Conservation (phyloP, 1,284 basidiomycete species). For the Leccinum ponderosum region DNA sequence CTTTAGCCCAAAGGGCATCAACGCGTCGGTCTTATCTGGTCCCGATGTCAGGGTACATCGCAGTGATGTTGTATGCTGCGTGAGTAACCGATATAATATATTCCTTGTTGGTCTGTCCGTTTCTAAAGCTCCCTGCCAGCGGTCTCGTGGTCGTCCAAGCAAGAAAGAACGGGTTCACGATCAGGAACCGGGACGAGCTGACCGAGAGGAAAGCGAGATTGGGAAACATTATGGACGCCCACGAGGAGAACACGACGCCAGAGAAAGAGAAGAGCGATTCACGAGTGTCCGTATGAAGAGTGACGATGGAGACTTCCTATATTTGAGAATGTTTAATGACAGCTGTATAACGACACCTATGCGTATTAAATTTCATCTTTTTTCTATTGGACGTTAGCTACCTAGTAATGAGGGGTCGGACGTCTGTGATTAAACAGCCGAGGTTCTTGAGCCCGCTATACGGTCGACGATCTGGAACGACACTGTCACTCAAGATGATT, state of each 20-base stretch:
- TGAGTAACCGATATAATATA: conserved; percentile 39
- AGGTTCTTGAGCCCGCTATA: conserved; percentile 72
- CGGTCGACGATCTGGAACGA: conserved; percentile 64
- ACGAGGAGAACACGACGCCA: conserved; percentile 5
- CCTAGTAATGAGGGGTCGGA: conserved; percentile 3
- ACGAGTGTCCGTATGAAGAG: conserved; percentile 7
- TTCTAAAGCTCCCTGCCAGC: conserved; percentile 29
- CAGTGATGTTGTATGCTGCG: conserved; percentile 58
- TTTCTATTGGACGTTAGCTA: conserved; percentile 12
- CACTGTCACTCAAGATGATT: conserved; percentile 8
- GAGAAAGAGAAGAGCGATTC: conserved; percentile 12
- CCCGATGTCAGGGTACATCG: conserved; percentile 58
- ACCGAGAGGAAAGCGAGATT: conserved; percentile 17
- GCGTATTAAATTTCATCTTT: conserved; percentile 20
- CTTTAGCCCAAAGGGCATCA: conserved; percentile 57
- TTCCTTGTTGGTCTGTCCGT: background rate
- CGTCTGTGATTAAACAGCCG: conserved; percentile 55
- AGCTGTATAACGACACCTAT: conserved; percentile 5
- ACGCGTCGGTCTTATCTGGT: conserved; percentile 60
- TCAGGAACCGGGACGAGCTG: conserved; percentile 48
- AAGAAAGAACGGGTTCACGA: conserved; percentile 47
- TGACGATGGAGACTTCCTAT: background rate
- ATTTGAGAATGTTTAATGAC: conserved; percentile 1
- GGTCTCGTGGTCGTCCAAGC: conserved; percentile 56
- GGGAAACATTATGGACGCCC: background rate